Conservation (phyloP, 805 yeast species). For the Pichia eremophila region DNA sequence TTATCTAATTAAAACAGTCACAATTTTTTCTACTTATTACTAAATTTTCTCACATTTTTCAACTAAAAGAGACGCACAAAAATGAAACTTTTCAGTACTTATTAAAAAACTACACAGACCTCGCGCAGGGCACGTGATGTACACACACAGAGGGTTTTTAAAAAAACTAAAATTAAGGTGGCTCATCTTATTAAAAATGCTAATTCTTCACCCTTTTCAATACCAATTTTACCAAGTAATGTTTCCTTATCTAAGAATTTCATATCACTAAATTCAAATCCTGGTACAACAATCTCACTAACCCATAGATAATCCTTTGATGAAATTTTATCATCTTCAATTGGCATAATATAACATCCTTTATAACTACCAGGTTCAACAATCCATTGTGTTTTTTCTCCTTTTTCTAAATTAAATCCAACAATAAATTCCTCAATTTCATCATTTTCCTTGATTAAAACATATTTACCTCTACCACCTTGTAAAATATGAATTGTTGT, state of each 20-base stretch:
- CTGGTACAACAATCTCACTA: conserved; percentile 55
- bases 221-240: conserved; percentile 30
- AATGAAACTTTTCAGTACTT: too few species aligned
- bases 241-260: conserved; percentile 31
- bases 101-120: background rate
- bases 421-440: conserved; percentile 39
- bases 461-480: conserved; percentile 47
- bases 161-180: too few species aligned
- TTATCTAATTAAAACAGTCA: too few species aligned
- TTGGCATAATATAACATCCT: conserved; percentile 37
- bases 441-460: conserved; percentile 43
- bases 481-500: conserved; percentile 48
- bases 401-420: conserved; percentile 38
- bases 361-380: conserved; percentile 55
- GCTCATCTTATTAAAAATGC: background rate
- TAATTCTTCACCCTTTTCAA: conserved; percentile 10
- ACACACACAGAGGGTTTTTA: too few species aligned
- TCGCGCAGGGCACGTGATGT: background rate
- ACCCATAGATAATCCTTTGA: conserved; percentile 35
- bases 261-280: conserved; percentile 49
- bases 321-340: conserved; percentile 20
- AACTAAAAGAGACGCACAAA: too few species aligned
- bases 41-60: too few species aligned
- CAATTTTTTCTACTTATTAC: too few species aligned
- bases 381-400: conserved; percentile 51